Base-by-base conservation (phyloP, 2,329 filamentous ascomycete genomes). In the Microdochium paspali region DNA sequence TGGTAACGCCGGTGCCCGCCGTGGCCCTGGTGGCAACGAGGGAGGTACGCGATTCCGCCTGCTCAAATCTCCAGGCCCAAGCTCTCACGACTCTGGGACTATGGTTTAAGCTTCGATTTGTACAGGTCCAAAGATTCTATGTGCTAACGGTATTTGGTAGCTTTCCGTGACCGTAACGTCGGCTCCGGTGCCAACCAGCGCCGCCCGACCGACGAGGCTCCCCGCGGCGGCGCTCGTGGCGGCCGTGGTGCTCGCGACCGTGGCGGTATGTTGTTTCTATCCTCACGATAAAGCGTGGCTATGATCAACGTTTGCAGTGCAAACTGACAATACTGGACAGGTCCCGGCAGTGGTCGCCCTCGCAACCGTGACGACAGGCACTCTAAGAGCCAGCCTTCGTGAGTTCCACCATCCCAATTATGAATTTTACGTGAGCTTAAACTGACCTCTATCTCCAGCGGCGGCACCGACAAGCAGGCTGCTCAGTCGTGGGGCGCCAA, bases 401-500 rank as follows among this genome's bases (percentile, higher is more conserved):
- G 74, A 61, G 44, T 46, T n/a, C n/a, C n/a, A 15, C 15, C 46
- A 21, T 13, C 13, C 23, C 32, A 18, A 18, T 15, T 12, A 43
- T 13, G 21, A 30, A 15, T 46, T 44, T 30, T 48, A 28, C 23
- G 4, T 31, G 10, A 39, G 44, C 12, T 46, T 42, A 49, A 51
- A 53, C 59, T 55, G 57, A 60, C 59, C 59, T 56, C 23, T 39
- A n/a, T 25, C 30, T 30, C 3, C 12, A 50, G 26, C 48, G 88
- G 86, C 62, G 85, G 87, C 55, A 85, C 86, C 62, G 85, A 89
- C 60, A 94, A 94, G 81, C 85, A 91, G 71, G 82, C 85, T 65
- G 86, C 82, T 63, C 87, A 91, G 69, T 86, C 87, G 60, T 97
- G 91, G 90, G 93, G 91, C 60, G 84, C 80, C 63, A 77, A 79